Base-by-base conservation (phyloP, 257 asterid species). In the Parsonsia alboflavescens region DNA sequence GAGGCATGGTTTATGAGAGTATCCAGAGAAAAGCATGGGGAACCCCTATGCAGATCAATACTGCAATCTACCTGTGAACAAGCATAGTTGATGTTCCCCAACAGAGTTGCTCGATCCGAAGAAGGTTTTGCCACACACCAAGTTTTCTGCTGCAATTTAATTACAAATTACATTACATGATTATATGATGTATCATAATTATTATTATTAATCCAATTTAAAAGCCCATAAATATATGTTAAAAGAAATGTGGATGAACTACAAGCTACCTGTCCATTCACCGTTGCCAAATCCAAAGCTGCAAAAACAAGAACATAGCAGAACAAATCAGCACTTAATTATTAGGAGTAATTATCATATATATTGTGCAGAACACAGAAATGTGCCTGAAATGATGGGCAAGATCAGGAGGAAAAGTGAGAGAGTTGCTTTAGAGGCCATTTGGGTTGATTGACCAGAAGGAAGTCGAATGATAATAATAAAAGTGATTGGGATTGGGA, bases 51-150 rank as follows among this genome's bases (percentile, higher is more conserved):
- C 21, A 87, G 11, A 15, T n/a, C n/a, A n/a, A 73, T 10, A 16
- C 59, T 36, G 67, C 91, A 89, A 46, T 83, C 82, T 10, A 83
- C 88, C 3, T 80, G 74, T 7, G 83, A 68, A 39, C 92, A 89
- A 0, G 89, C 91, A 53, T 42, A 86, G 6, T 74, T 50, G 28
- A 86, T 56, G 33, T 84, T 87, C 5, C 41, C 30, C 28, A 3
- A 0, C 16, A 87, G 69, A 21, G 62, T 11, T 4, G 12, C 44
- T 26, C 58, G 45, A 10, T 81, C 89, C 12, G 89, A 70, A 7
- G 95, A 89, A 12, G 95, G 89, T 72, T 86, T 87, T 5, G 90
- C 90, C 79, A 89, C 90, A 56, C 95, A 89, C 95, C 92, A 89
- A 2, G 80, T 82, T 77, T 81, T 85, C 91, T 88, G n/a, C n/a